Evolutionary conservation across 2,329 filamentous ascomycete genomes (phyloP).

Genomic region (Aspergillus neotritici): DNA sequence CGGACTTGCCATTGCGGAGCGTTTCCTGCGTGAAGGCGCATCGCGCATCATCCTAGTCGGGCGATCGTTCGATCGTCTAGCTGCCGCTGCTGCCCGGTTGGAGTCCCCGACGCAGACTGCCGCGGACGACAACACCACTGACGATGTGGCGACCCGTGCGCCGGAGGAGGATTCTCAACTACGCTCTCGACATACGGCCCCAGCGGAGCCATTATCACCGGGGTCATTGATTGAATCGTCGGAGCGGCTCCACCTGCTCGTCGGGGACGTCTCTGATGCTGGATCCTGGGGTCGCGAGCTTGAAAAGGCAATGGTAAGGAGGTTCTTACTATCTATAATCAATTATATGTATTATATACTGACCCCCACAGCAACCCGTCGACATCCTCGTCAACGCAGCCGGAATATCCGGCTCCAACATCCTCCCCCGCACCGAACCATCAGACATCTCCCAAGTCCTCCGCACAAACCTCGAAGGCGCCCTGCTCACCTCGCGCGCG

Average conservation of each 20-base stretch:
- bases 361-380: slow-evolving; percentile 28
- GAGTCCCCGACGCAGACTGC: slow-evolving; percentile 7
- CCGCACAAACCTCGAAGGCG: slow-evolving; percentile 60
- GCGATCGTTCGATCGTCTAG: slow-evolving; percentile 47
- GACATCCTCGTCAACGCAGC: slow-evolving; percentile 74
- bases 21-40: slow-evolving; percentile 60
- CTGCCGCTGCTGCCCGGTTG: slow-evolving; percentile 29
- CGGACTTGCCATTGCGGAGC: slow-evolving; percentile 59
- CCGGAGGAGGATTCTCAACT: slow-evolving; percentile 14
- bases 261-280: slow-evolving; percentile 35
- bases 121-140: not conserved
- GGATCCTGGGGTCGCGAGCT: slow-evolving; percentile 31
- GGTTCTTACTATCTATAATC: not conserved
- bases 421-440: slow-evolving; percentile 54
- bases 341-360: not conserved
- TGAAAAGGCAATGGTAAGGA: slow-evolving; percentile 35
- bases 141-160: slow-evolving; percentile 14
- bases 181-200: not conserved
- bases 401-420: slow-evolving; percentile 61
- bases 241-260: slow-evolving; percentile 23
- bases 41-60: slow-evolving; percentile 56
- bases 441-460: slow-evolving; percentile 54
- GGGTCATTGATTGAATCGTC: slow-evolving; percentile 12
- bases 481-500: slow-evolving; percentile 36
- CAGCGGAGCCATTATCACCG: not conserved